These are phyloP conservation scores for Daldinia childiae DNA, from an alignment of 495 filamentous ascomycete genomes.

Conservation along the genomic window DNA sequence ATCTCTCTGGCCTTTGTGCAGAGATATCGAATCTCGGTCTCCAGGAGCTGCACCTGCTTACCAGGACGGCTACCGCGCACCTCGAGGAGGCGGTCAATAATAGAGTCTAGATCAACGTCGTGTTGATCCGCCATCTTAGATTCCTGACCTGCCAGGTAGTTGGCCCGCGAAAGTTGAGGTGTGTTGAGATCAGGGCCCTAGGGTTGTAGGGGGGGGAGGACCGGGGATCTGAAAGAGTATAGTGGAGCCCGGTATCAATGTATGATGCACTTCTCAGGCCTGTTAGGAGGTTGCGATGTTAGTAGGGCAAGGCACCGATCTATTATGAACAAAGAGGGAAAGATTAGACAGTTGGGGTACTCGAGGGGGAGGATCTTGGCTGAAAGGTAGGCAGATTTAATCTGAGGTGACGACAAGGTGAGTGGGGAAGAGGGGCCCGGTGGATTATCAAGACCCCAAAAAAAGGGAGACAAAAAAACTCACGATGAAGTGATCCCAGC, in stretches of 20 bases:
- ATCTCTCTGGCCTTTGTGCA: slow-evolving; percentile 99
- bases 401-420: slow-evolving; percentile 45
- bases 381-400: slow-evolving; percentile 22
- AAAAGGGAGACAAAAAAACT: slow-evolving; percentile 53
- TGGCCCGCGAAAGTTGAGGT: slow-evolving; percentile 47
- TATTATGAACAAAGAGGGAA: slow-evolving; percentile 22
- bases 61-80: slow-evolving; percentile 97
- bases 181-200: slow-evolving; percentile 43
- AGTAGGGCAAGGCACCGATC: slow-evolving; percentile 27
- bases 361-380: slow-evolving; percentile 28
- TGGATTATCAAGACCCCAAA: slow-evolving; percentile 46
- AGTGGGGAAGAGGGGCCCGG: slow-evolving; percentile 44
- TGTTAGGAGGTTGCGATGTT: slow-evolving; percentile 28
- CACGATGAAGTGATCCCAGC: slow-evolving; percentile 60
- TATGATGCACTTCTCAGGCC: slow-evolving; percentile 52
- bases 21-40: slow-evolving; percentile 95
- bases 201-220: slow-evolving; percentile 33
- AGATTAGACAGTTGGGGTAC: slow-evolving; percentile 6
- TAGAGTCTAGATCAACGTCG: slow-evolving; percentile 98
- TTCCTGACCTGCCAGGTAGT: slow-evolving; percentile 56
- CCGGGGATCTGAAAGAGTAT: slow-evolving; percentile 35
- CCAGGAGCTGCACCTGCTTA: slow-evolving; percentile 97
- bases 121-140: slow-evolving; percentile 89
- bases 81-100: slow-evolving; percentile 97
- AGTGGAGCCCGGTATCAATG: slow-evolving; percentile 44